Conservation (phyloP, 2,329 filamentous ascomycete species). For the Fusarium sp. region DNA sequence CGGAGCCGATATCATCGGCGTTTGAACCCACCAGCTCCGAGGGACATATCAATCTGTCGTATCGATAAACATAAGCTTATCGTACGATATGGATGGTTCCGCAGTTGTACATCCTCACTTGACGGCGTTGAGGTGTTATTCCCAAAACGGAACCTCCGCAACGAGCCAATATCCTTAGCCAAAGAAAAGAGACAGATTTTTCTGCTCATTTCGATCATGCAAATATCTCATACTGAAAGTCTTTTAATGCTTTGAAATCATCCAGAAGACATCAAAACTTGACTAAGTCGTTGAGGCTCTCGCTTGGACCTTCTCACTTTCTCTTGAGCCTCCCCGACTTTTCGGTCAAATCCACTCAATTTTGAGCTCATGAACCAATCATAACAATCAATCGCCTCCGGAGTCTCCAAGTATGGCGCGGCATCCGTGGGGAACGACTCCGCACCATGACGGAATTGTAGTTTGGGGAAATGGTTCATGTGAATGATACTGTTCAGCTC, state of each 20-base stretch:
- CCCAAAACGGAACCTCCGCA: constrained; percentile 18
- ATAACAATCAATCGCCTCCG: constrained; percentile 28
- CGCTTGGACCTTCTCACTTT: constrained; percentile 37
- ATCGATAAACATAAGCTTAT: not conserved
- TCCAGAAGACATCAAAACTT: not conserved
- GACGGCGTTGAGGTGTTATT: not conserved
- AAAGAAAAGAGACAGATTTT: not conserved
- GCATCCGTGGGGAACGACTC: constrained; percentile 40
- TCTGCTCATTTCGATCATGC: not conserved
- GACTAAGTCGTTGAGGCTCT: constrained; percentile 27
- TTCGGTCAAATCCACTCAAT: constrained; percentile 42
- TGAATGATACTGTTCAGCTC: constrained; percentile 6
- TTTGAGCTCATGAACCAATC: constrained; percentile 11
- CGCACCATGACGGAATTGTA: constrained; percentile 42
- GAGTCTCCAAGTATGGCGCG: constrained; percentile 23
- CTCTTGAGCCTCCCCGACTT: constrained; percentile 22
- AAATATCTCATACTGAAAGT: not conserved
- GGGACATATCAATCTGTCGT: not conserved
- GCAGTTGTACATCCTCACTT: not conserved
- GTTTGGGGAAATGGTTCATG: constrained; percentile 19
- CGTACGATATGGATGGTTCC: not conserved
- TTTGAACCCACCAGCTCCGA: not conserved
- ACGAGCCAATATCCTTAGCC: not conserved
- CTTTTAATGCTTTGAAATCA: not conserved
- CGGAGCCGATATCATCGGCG: not conserved